These are phyloP conservation scores for Crucihimalaya himalaica DNA, from an alignment of 345 rosid species.

Conservation along the genomic window DNA sequence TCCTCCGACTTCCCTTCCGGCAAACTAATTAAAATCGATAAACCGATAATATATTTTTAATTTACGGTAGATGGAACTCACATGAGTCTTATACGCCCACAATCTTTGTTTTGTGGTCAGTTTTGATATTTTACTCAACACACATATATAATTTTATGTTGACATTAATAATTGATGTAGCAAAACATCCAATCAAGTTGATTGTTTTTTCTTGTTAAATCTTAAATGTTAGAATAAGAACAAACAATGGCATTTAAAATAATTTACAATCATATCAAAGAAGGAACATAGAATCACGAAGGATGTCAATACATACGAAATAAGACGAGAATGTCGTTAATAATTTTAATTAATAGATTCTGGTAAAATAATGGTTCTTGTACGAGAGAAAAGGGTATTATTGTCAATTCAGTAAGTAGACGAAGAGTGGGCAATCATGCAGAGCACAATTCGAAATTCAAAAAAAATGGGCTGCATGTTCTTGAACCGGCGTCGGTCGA, in stretches of 20 bases:
- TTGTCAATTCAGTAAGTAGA: not conserved
- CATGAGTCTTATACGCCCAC: too few relatives aligned
- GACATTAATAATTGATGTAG: not conserved
- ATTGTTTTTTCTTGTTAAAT: not conserved
- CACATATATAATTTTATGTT: too few relatives aligned
- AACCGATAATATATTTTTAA: too few relatives aligned
- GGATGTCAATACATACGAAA: not conserved
- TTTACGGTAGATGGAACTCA: too few relatives aligned
- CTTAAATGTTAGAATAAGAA: not conserved
- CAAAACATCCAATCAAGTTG: not conserved
- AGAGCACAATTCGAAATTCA: slow-evolving; percentile 1
- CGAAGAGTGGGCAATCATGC: slow-evolving; percentile 21
- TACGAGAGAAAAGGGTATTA: not conserved
- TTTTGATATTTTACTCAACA: too few relatives aligned
- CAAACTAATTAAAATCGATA: too few relatives aligned
- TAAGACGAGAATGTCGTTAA: not conserved
- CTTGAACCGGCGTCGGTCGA: slow-evolving; percentile 17
- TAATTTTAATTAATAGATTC: slow-evolving; percentile 1
- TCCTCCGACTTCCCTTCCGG: too few relatives aligned
- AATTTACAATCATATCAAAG: not conserved
- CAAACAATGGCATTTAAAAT: not conserved
- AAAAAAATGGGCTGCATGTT: slow-evolving; percentile 33
- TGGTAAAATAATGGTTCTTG: not conserved
- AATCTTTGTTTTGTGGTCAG: too few relatives aligned
- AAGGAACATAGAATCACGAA: not conserved